Evolutionary conservation across 2,329 filamentous ascomycete species (phyloP), one percentile per base, ranked within the genome.

Genomic region (Neonectria faginata): DNA sequence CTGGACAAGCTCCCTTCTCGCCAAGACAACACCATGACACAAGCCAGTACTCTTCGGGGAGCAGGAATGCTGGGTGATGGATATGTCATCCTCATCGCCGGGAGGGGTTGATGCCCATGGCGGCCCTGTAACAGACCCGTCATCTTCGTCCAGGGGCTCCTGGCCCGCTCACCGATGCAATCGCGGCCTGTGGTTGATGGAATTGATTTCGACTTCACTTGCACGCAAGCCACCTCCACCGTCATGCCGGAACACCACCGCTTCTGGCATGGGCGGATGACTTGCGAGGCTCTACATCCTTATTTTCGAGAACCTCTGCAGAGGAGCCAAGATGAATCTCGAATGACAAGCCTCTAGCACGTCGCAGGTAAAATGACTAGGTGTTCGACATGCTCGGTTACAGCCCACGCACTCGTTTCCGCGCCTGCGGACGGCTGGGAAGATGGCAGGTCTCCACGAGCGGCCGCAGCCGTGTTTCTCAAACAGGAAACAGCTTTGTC

Each of bases 101-200:
- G 20, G 51, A 53, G 48, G 25, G 44, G 51, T 64, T 56, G 56
- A 12, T n/a, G 27, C 27, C 51, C 22, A 50, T 39, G 63, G 58
- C 22, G 20, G 54, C 52, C 67, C 60, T 70, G 69, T 53, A 53
- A 65, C 52, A 56, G 55, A 25, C 48, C 45, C 53, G 36, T 67
- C 68, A 71, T 68, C 70, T 64, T 63, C 53, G 44, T 55, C 67
- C 62, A 67, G 67, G 50, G 54, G 64, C 50, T 57, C 50, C 52
- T 60, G 68, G 62, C 71, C 67, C 71, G 70, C 70, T 56, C 48
- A 58, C 61, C 62, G 67, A 73, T 67, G 31, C 54, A 61, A 67
- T 63, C 71, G 65, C 65, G 71, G 57, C 42, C 66, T 73, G 67
- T 74, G 71, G 70, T 73, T 73, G 71, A 73, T 71, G 71, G 71